Evolutionary conservation across 1,139 yeast species (phyloP), one percentile per base, ranked within the genome.

Genomic region (Kurtzmaniella quercitrusa): DNA sequence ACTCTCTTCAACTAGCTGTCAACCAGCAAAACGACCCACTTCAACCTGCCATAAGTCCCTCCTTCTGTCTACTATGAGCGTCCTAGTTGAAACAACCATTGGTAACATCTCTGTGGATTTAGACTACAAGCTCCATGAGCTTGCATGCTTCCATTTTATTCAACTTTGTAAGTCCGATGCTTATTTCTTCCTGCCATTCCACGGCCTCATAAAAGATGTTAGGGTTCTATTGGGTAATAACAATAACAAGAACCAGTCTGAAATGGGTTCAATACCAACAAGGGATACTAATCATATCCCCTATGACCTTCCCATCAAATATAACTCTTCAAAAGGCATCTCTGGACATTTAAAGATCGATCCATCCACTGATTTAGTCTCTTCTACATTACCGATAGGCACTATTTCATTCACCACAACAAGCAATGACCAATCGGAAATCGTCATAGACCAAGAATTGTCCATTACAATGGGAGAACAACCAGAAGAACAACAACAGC

Each of bases 41-140:
- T 4, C 23, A 4, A 21, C 23, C 23, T 8, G 8, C 23, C n/a
- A n/a, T n/a, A n/a, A n/a, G n/a, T n/a, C n/a, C 23, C 19, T 16
- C 23, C n/a, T 34, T 18, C 21, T 17, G 4, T 27, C 31, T 10
- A 34, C 3, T 17, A 81, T 81, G 85, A 79, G 85, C 53, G 81
- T 81, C 3, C 53, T 81, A 31, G 43, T 81, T 11, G 86, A 81
- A 52, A 81, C 86, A 0, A 73, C 80, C 2, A 58, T 56, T 34
- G 85, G 82, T 46, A 61, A 58, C 49, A 41, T 82, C 14, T 83
- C 79, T 11, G 57, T 82, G n/a, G 89, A 82, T 52, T 56, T 82
- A 23, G 55, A 60, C 39, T 48, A 53, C 4, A 58, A 70, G 10
- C 54, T 58, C 2, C 66, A 71, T 3, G 75, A 75, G 1, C 51